Percentiles rank a stretch among this genome's conserved stretches.
Conservation (phyloP, 495 filamentous ascomycete species). For the Monascus purpureus region DNA sequence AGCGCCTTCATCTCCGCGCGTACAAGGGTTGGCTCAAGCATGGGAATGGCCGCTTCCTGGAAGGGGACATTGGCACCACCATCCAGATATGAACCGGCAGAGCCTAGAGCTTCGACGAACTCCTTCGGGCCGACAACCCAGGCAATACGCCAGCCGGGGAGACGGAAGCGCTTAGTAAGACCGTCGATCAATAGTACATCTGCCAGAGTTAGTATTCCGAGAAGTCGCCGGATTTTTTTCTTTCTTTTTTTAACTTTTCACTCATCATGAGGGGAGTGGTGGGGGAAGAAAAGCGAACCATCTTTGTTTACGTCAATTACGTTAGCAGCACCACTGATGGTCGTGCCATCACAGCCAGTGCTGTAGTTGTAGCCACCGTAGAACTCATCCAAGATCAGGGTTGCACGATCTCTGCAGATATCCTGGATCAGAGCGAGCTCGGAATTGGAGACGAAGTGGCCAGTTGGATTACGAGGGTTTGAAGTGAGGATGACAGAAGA, state of each 20-base stretch:
- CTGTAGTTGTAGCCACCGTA: conserved; percentile 95
- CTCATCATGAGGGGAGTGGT: background rate
- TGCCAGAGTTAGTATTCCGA: conserved; percentile 9
- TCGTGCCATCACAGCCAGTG: conserved; percentile 73
- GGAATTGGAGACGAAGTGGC: conserved; percentile 64
- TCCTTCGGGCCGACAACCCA: conserved; percentile 95
- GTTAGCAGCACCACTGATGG: conserved; percentile 77
- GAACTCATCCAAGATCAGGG: conserved; percentile 91
- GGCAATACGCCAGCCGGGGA: conserved; percentile 92
- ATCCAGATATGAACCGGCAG: conserved; percentile 89
- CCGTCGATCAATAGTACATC: conserved; percentile 91
- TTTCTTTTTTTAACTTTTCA: conserved; percentile 38
- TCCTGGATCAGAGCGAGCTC: conserved; percentile 80
- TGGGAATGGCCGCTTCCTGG: conserved; percentile 82
- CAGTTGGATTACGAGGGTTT: conserved; percentile 96
- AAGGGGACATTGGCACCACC: conserved; percentile 91
- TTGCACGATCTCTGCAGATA: conserved; percentile 78
- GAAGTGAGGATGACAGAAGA: conserved; percentile 83
- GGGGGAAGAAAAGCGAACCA: conserved; percentile 18
- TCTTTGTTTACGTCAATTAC: conserved; percentile 57
- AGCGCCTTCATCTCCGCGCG: conserved; percentile 78
- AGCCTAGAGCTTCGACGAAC: conserved; percentile 87
- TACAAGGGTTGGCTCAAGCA: conserved; percentile 76
- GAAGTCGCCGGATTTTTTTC: background rate
- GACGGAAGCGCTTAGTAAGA: conserved; percentile 89